phyloP scores from a whole-genome alignment of 2,329 filamentous ascomycete genomes.

The Penicillium concentricum region DNA sequence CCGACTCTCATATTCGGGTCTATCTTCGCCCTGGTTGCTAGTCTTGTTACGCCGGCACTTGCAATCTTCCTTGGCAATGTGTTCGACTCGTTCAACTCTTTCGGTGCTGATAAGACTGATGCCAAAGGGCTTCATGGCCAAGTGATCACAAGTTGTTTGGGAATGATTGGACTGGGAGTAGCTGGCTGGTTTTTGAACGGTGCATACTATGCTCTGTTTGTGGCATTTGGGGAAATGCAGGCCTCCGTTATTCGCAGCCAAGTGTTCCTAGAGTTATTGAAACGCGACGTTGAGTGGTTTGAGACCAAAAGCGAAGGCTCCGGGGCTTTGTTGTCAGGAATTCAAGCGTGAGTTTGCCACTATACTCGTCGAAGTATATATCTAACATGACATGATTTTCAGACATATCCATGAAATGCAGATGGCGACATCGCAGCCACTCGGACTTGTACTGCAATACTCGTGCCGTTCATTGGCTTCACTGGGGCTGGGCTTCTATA shows the following conservation, averaged over 20 bases:
- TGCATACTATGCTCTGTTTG: constrained; percentile 67
- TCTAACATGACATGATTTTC: not conserved
- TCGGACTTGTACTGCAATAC: constrained; percentile 69
- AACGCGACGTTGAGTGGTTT: constrained; percentile 78
- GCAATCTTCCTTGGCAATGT: constrained; percentile 72
- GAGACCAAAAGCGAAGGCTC: constrained; percentile 71
- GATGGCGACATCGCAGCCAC: constrained; percentile 71
- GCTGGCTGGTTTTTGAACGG: constrained; percentile 67
- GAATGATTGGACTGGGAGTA: constrained; percentile 62
- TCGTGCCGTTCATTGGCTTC: constrained; percentile 64
- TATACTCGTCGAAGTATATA: not conserved
- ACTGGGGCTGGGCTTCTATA: constrained; percentile 70
- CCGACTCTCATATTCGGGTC: constrained; percentile 56
- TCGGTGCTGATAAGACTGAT: constrained; percentile 56
- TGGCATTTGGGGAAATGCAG: constrained; percentile 78
- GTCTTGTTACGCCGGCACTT: constrained; percentile 63
- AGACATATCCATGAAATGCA: constrained; percentile 84
- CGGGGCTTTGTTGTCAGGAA: constrained; percentile 65
- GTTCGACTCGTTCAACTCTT: constrained; percentile 69
- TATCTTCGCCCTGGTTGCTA: constrained; percentile 57
- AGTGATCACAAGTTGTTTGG: constrained; percentile 61
- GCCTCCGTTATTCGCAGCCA: constrained; percentile 63
- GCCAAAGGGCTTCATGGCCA: constrained; percentile 53
- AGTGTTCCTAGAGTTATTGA: constrained; percentile 68
- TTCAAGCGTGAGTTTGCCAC: constrained; percentile 66